Conservation (phyloP, 352 stramenopile genomes). For the Pythium apleroticum region DNA sequence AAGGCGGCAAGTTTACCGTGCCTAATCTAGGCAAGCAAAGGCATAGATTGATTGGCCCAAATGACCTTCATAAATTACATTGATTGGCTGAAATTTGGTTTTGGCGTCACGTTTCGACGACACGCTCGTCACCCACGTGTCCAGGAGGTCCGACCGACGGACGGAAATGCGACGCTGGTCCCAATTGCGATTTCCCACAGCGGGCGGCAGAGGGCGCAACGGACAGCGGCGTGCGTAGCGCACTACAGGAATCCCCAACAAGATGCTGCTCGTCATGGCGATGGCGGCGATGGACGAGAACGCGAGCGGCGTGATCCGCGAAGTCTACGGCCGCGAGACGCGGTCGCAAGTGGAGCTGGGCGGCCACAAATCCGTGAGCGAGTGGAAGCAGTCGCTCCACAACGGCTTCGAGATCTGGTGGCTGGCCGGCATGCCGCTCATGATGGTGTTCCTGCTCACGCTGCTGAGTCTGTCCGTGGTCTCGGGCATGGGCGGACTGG, state of each 20-base stretch:
- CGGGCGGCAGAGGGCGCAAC: not conserved
- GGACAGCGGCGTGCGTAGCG: not conserved
- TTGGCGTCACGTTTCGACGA: not conserved
- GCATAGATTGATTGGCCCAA: not conserved
- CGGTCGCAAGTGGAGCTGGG: conserved; percentile 44
- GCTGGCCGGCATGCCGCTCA: conserved; percentile 77
- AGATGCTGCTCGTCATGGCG: conserved; percentile 25
- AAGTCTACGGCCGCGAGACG: conserved; percentile 56
- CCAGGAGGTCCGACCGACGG: conserved; percentile 1
- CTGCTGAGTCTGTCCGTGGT: conserved; percentile 73
- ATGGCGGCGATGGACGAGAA: conserved; percentile 66
- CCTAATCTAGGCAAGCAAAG: not conserved
- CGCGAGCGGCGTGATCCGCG: conserved; percentile 53
- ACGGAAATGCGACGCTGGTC: conserved; percentile 4
- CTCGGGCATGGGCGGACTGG: conserved; percentile 49
- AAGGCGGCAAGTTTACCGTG: not conserved
- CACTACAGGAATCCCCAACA: not conserved
- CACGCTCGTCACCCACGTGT: conserved; percentile 10
- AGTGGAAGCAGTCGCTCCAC: conserved; percentile 57
- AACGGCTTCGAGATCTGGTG: conserved; percentile 88
- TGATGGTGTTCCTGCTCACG: conserved; percentile 69
- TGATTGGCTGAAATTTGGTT: conserved; percentile 7
- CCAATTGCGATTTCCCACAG: conserved; percentile 1
- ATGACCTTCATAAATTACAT: no score
- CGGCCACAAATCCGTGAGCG: conserved; percentile 26